phyloP scores from a whole-genome alignment of 2,329 filamentous ascomycete species.

The Rhynchosporium agropyri region DNA sequence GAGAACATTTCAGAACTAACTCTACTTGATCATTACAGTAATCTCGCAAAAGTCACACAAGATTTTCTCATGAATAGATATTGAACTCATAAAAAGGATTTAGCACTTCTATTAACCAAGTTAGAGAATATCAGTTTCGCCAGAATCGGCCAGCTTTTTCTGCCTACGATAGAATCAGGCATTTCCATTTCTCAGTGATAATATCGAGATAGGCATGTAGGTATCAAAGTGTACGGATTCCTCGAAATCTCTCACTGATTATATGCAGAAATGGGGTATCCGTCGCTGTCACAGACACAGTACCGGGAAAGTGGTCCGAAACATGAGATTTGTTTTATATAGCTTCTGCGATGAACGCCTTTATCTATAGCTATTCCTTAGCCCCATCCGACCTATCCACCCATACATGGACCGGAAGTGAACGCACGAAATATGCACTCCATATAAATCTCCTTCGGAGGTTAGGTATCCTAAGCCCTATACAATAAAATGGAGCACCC shows the following conservation, averaged over 20 bases:
- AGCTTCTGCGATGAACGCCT: not conserved
- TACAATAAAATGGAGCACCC: not conserved
- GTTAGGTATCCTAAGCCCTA: slow-evolving; percentile 1
- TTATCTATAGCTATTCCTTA: not conserved
- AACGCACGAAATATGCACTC: not conserved
- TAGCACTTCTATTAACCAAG: too few relatives aligned
- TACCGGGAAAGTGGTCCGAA: not conserved
- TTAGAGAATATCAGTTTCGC: too few relatives aligned
- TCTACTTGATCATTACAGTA: too few relatives aligned
- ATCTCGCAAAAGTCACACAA: too few relatives aligned
- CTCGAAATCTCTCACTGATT: not conserved
- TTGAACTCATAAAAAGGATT: too few relatives aligned
- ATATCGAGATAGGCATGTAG: too few relatives aligned
- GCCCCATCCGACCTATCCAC: not conserved
- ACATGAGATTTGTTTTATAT: not conserved
- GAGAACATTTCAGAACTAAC: too few relatives aligned
- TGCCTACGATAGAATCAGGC: too few relatives aligned
- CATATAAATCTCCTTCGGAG: slow-evolving; percentile 3
- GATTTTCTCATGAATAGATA: too few relatives aligned
- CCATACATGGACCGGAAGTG: not conserved
- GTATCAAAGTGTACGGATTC: too few relatives aligned
- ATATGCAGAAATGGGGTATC: not conserved
- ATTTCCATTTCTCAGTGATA: too few relatives aligned
- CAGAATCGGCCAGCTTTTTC: too few relatives aligned
- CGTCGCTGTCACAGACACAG: not conserved